These are phyloP conservation scores for Boeremia exigua DNA, from an alignment of 2,329 filamentous ascomycete genomes.

Conservation along the genomic window DNA sequence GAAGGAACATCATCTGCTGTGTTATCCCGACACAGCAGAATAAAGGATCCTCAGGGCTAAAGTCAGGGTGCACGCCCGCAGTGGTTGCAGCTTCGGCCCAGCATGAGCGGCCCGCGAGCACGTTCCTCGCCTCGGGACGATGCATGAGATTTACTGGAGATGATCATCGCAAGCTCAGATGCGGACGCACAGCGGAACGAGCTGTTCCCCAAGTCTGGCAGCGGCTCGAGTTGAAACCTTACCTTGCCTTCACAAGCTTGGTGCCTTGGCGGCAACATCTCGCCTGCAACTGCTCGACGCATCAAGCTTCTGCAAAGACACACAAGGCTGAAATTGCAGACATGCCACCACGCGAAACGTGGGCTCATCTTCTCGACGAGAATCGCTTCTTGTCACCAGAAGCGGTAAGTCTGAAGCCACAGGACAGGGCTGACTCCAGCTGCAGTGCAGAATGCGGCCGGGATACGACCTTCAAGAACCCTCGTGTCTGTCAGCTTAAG, in stretches of 20 bases:
- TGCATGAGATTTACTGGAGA: background rate
- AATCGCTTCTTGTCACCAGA: constrained; percentile 25
- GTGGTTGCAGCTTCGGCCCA: constrained; percentile 6
- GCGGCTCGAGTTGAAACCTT: background rate
- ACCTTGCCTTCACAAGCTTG: background rate
- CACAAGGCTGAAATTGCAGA: constrained; percentile 14
- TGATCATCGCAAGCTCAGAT: background rate
- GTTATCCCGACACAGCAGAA: background rate
- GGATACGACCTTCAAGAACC: constrained; percentile 16
- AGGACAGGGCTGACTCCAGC: constrained; percentile 31
- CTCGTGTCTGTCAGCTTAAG: constrained; percentile 10
- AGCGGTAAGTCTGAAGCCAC: constrained; percentile 34
- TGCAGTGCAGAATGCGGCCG: constrained; percentile 20
- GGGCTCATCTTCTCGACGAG: constrained; percentile 12
- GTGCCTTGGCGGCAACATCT: constrained; percentile 1
- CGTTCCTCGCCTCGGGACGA: constrained; percentile 1
- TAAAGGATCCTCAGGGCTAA: background rate
- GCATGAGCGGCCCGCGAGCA: constrained; percentile 5
- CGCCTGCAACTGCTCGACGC: constrained; percentile 1
- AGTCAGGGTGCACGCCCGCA: background rate
- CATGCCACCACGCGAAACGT: constrained; percentile 6
- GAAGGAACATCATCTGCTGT: background rate
- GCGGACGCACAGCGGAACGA: background rate
- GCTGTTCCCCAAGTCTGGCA: background rate
- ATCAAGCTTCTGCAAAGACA: background rate